phyloP scores from a whole-genome alignment of 352 stramenopile species.

The Globisporangium mamillatum region DNA sequence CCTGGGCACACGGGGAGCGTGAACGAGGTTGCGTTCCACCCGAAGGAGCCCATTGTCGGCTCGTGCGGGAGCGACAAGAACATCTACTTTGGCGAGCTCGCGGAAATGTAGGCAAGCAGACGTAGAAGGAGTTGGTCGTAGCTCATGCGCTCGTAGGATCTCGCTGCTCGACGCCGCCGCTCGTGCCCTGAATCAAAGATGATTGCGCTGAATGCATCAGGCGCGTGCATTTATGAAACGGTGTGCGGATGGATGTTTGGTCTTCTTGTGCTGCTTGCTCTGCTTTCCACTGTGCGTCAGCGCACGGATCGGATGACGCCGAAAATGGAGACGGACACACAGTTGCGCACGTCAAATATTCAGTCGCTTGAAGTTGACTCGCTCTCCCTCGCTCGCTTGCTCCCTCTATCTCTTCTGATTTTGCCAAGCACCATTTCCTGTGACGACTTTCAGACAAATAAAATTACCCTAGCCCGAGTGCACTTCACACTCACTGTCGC shows the following conservation, averaged over 20 bases:
- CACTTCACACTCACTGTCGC: background rate
- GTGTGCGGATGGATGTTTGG: background rate
- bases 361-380: conserved; percentile 7
- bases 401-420: background rate
- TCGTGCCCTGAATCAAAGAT: background rate
- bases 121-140: background rate
- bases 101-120: conserved; percentile 33
- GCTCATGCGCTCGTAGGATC: background rate
- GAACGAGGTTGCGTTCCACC: conserved; percentile 93
- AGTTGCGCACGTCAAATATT: conserved; percentile 4
- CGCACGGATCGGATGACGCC: background rate
- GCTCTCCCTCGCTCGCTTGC: background rate
- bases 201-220: background rate
- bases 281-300: background rate
- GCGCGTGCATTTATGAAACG: background rate
- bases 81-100: conserved; percentile 81
- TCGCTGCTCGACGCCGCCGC: background rate
- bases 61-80: conserved; percentile 87
- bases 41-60: conserved; percentile 77
- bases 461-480: background rate
- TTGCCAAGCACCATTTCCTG: background rate
- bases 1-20: conserved; percentile 93
- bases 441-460: conserved; percentile 1
- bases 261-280: background rate
- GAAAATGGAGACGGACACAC: background rate